These are phyloP conservation scores for Tricholoma sp. DNA, from an alignment of 768 basidiomycete species.

Conservation along the genomic window DNA sequence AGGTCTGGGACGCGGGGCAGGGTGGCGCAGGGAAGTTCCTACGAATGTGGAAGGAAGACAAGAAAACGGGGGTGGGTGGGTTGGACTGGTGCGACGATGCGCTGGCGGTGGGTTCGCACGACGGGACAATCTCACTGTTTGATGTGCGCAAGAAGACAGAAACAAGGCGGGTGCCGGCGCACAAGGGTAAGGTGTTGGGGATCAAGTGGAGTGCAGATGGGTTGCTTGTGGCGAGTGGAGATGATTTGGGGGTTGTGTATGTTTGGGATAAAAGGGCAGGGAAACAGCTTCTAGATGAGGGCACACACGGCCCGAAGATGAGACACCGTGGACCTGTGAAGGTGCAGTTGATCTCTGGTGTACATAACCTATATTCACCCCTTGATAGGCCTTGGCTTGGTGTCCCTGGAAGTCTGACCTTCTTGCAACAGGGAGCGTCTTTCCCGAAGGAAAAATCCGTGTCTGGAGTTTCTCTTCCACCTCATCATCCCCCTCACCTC, in stretches of 20 bases:
- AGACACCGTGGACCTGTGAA: slow-evolving; percentile 66
- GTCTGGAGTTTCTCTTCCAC: slow-evolving; percentile 55
- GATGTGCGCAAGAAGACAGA: slow-evolving; percentile 48
- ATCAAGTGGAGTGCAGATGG: slow-evolving; percentile 74
- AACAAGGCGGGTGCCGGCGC: slow-evolving; percentile 30
- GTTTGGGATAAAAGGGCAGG: slow-evolving; percentile 67
- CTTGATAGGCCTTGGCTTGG: slow-evolving; percentile 70
- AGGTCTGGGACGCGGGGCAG: slow-evolving; percentile 46
- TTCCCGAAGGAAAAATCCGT: slow-evolving; percentile 66
- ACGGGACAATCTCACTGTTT: slow-evolving; percentile 60
- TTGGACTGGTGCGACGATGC: slow-evolving; percentile 57
- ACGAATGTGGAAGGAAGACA: slow-evolving; percentile 37
- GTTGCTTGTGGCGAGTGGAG: slow-evolving; percentile 76
- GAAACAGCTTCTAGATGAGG: slow-evolving; percentile 23
- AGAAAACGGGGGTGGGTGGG: slow-evolving; percentile 18
- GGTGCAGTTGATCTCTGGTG: slow-evolving; percentile 17
- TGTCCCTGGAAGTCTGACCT: slow-evolving; percentile 78
- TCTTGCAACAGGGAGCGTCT: slow-evolving; percentile 73
- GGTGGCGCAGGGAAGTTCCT: slow-evolving; percentile 28
- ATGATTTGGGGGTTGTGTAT: slow-evolving; percentile 80
- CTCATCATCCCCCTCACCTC: slow-evolving; percentile 24
- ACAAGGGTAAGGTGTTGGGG: slow-evolving; percentile 71
- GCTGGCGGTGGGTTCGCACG: slow-evolving; percentile 58
- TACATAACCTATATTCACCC: slow-evolving; percentile 1
- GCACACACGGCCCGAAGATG: slow-evolving; percentile 58